phyloP scores from a whole-genome alignment of 202 grass and related monocot genomes.

The Schoenoplectus triqueter region DNA sequence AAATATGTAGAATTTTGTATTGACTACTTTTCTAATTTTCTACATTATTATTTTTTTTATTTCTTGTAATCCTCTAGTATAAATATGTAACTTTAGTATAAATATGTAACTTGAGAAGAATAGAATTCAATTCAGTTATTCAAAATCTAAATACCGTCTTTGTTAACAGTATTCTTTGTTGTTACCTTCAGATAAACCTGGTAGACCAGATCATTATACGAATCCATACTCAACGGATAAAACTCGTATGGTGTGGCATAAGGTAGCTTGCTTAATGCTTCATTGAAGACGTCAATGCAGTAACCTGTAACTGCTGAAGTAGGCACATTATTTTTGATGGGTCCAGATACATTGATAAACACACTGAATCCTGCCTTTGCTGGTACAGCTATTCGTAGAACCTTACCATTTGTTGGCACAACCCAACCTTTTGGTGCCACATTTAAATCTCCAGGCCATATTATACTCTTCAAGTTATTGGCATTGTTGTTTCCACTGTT shows the following conservation, averaged over 20 bases:
- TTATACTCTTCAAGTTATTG: conserved; percentile 40
- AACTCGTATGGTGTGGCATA: conserved; percentile 51
- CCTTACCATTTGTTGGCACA: conserved; percentile 36
- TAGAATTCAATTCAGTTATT: too few species aligned
- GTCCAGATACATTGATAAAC: conserved; percentile 57
- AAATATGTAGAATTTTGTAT: too few species aligned
- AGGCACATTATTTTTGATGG: background rate
- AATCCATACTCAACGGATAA: conserved; percentile 30
- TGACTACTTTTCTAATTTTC: too few species aligned
- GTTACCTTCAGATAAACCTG: conserved; percentile 41
- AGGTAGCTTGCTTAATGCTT: conserved; percentile 46
- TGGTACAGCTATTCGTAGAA: conserved; percentile 63
- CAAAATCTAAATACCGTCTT: too few species aligned
- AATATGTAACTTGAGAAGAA: too few species aligned
- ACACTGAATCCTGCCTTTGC: conserved; percentile 64
- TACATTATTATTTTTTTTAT: too few species aligned
- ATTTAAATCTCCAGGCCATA: conserved; percentile 55
- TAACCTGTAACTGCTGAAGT: conserved; percentile 47
- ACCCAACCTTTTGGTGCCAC: conserved; percentile 63
- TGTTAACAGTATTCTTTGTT: background rate
- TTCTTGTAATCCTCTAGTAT: too few species aligned
- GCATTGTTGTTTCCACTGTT: background rate
- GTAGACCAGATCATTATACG: conserved; percentile 56
- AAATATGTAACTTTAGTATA: too few species aligned
- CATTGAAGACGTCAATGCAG: conserved; percentile 78